Base-by-base conservation (phyloP, 2,329 filamentous ascomycete species). In the Neocucurbitaria cava region DNA sequence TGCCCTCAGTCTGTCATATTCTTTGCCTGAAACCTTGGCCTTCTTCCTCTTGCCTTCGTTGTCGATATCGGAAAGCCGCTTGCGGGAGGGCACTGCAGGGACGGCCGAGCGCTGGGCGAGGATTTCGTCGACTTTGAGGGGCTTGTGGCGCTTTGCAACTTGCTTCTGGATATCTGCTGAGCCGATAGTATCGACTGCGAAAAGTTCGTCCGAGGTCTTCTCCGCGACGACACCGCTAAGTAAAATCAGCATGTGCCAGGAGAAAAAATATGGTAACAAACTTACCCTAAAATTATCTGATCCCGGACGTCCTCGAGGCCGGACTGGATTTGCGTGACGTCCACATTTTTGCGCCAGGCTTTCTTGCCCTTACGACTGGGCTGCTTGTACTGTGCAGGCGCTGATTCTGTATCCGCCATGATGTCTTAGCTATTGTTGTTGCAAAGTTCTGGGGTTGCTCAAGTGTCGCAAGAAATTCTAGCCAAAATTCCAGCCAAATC, bases 281-380 rank as follows among this genome's bases (percentile, higher is more conserved):
- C 56, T 82, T 84, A 94, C 92, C 95, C 95, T 81, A 89, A 85
- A 64, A 96, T 95, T 58, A 97, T 89, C 80, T 98, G 90, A 54
- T 96, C 89, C 69, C 95, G 92, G 63, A 96, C 81, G 70, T 90
- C 84, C 59, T 92, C 89, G 30, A 99, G 85, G 56, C 95, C 95
- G 49, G 89, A 80, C 68, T 94, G 85, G 23, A 99, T 86, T 59
- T 96, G 89, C 24, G 91, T 89, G 58, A 98, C 86, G 78, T 99
- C 92, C 76, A 99, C 92, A 79, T 99, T 96, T 77, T 98, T 99
- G 72, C 95, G 86, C 95, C 95, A 99, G 28, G 95, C 94, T 81
- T 96, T 98, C 79, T 98, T 98, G 68, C 96, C 95, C 76, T 99
- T 99, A 73, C 95, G 85, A 5, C 94, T 98, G 23, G 92, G 87